phyloP scores from a whole-genome alignment of 129 eudicot species.

The Chrysanthemum seticuspe region DNA sequence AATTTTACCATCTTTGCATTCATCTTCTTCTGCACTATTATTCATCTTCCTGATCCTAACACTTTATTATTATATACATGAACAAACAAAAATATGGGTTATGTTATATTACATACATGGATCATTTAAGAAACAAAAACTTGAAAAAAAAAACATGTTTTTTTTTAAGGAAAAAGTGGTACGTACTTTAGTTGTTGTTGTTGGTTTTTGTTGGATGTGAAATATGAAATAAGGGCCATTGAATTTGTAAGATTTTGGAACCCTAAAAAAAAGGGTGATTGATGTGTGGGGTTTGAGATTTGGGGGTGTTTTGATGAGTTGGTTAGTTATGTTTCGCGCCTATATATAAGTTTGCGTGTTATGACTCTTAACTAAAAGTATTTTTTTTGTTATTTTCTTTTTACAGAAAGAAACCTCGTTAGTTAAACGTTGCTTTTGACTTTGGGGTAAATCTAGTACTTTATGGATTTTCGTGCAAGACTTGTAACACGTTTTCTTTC shows the following conservation, averaged over 20 bases:
- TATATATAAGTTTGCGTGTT: no score
- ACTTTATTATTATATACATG: no score
- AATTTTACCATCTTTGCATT: constrained; percentile 9
- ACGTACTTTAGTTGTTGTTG: no score
- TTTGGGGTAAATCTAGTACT: no score
- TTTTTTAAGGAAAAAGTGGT: no score
- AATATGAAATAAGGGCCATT: constrained; percentile 40
- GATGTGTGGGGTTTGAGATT: not conserved
- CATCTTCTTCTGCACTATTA: constrained; percentile 31
- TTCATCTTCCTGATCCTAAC: constrained; percentile 35
- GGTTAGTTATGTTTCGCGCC: constrained; percentile 32
- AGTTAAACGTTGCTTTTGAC: no score
- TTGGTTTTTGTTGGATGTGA: constrained; percentile 7
- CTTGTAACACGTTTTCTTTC: no score
- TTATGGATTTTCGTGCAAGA: no score
- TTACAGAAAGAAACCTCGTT: no score
- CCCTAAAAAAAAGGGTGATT: constrained; percentile 27
- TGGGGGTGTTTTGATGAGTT: not conserved
- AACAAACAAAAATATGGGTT: not conserved
- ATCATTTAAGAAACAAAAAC: constrained; percentile 21
- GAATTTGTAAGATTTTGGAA: constrained; percentile 20
- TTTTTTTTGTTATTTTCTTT: no score
- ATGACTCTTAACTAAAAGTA: no score
- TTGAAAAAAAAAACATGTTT: not conserved
- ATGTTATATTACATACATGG: constrained; percentile 4